Base-by-base conservation (phyloP, 345 rosid species). In the Hibiscus mutabilis region DNA sequence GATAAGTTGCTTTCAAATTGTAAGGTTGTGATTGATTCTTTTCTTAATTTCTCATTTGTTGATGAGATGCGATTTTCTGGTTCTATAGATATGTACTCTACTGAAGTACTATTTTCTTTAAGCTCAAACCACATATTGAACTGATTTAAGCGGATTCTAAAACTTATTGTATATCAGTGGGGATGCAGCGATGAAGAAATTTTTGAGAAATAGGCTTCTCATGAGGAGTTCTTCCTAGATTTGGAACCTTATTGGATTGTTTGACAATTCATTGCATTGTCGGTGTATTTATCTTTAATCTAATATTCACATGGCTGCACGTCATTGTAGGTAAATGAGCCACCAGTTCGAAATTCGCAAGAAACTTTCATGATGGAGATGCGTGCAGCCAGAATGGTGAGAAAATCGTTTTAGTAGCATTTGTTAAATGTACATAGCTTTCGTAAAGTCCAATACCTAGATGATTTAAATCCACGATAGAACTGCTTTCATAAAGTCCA, bases 341-440 rank as follows among this genome's bases (percentile, higher is more conserved):
- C 81, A 1, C 90, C 86, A 0, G 95, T 93, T 60, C 84, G 92
- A 79, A 93, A 91, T 77, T 82, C 92, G 1, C 98, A 93, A 70
- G 94, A 93, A 82, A 85, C 94, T 37, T 85, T 85, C 81, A 89
- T 87, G 97, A 91, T 91, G 98, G 97, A 94, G 80, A 87, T 85
- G 95, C 96, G 95, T 16, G 96, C 98, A n/a, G 83, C 96, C 11
- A 84, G 94, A 83, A 86, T 93, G 96, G 96, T 93, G 35, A 69
- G 82, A 75, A 35, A 37, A 5, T 13, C 21, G 33, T 16, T 31
- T 31, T 18, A 31, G n/a, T n/a, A n/a, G n/a, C n/a, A n/a, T n/a
- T n/a, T n/a, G n/a, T 35, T 24, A 18, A 18, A 6, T 53, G 24
- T 19, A 60, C 40, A 29, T 0, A 59, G 25, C 14, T 60, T 42